Conservation (phyloP, 1,284 basidiomycete genomes). For the Papiliotrema fonsecae region DNA sequence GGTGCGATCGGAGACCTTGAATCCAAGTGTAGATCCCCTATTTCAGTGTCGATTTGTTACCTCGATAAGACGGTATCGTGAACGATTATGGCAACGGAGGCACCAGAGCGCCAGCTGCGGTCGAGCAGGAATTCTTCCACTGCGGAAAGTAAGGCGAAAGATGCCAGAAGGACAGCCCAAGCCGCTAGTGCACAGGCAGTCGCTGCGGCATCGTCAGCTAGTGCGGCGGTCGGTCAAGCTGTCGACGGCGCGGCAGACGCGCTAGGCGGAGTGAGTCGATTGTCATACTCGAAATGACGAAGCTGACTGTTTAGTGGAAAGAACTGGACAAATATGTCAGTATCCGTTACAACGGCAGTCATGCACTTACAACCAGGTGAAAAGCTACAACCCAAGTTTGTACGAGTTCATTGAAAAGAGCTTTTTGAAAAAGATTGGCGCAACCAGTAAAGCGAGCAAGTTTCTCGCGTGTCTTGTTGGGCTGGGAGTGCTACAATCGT, state of each 20-base stretch:
- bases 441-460: constrained; percentile 13
- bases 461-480: constrained; percentile 21
- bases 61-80: no score
- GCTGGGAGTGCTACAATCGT: constrained; percentile 29
- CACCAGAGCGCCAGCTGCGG: no score
- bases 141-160: no score
- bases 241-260: constrained; percentile 19
- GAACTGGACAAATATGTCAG: constrained; percentile 22
- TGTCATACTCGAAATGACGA: not conserved
- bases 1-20: no score
- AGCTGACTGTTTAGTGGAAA: constrained; percentile 15
- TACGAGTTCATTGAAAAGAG: constrained; percentile 24
- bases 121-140: no score
- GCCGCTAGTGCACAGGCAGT: constrained; percentile 8
- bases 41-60: no score
- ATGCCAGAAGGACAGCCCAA: constrained; percentile 3
- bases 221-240: constrained; percentile 15
- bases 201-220: constrained; percentile 14
- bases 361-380: constrained; percentile 15
- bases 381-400: constrained; percentile 25
- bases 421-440: constrained; percentile 13
- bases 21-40: no score
- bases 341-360: not conserved
- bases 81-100: no score
- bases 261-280: constrained; percentile 29